Evolutionary conservation across 352 stramenopile genomes (phyloP), one percentile per base, ranked within the genome.

Genomic region (Aphanomyces astaci): DNA sequence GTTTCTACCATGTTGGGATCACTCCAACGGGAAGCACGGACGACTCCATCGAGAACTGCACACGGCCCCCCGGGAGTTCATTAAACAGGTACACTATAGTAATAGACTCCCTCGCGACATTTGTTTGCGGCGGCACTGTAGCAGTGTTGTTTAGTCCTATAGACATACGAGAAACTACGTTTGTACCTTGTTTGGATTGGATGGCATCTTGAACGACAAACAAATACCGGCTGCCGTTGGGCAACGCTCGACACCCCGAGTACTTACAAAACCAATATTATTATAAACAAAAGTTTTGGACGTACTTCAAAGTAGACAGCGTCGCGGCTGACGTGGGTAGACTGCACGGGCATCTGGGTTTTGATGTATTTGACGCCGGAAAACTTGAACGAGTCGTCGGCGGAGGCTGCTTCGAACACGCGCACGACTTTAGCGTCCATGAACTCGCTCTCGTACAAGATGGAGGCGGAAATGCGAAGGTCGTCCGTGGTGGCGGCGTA

Each of bases 281-380:
- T 25, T 13, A 33, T n/a, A 9, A 7, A 64, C n/a, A 30, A 33
- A 22, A 28, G n/a, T 28, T 28, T 9, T n/a, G 15, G 33, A 15
- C 19, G 22, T 60, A 68, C 62, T 52, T 68, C 62, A n/a, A 56
- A 25, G 30, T 39, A 68, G 1, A 36, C n/a, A 5, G 49, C 17
- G 33, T 68, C 62, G 46, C 62, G 46, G 32, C 27, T 59, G 25
- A 10, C 51, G 30, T 39, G 48, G 17, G 62, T 13, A n/a, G 62
- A 57, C 5, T 51, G 49, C 30, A 68, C 22, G 17, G 62, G 28
- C 17, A 68, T 68, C n/a, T 46, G 15, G 0, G 33, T 36, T 28
- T 68, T 68, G 3, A 60, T 9, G 43, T 68, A 68, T 33, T 68
- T 68, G 32, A 68, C n/a, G 2, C 62, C 62, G 24, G 49, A 40